phyloP scores from a whole-genome alignment of 2,329 filamentous ascomycete species.

The Metarhizium anisopliae region DNA sequence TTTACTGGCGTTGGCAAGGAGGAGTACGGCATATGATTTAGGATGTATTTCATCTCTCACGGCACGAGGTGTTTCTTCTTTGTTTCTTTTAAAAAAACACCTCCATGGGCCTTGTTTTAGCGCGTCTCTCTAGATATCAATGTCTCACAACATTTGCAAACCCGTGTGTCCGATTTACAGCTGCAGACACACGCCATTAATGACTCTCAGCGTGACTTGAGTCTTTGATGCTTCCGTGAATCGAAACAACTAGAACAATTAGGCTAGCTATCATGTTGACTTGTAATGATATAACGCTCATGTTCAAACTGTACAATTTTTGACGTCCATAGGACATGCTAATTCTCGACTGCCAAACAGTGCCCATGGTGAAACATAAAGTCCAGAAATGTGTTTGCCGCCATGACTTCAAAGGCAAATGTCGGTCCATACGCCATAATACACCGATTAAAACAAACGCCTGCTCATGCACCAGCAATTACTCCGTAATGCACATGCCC shows the following conservation, averaged over 20 bases:
- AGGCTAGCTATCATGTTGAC: no score
- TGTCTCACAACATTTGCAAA: neutral
- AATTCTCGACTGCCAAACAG: neutral
- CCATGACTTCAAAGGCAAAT: neutral
- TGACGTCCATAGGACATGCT: neutral
- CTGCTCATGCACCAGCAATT: neutral
- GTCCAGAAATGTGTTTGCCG: neutral
- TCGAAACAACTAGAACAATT: no score
- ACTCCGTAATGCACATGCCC: neutral
- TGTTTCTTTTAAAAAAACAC: neutral
- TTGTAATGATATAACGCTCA: no score
- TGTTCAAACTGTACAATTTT: neutral
- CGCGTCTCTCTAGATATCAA: slow-evolving; percentile 3
- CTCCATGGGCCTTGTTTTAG: neutral
- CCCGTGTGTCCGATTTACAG: no score
- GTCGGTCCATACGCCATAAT: neutral
- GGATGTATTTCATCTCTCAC: slow-evolving; percentile 10
- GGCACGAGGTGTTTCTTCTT: no score
- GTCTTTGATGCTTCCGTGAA: no score
- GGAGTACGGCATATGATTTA: neutral
- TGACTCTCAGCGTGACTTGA: no score
- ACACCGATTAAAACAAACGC: neutral
- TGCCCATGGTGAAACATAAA: neutral
- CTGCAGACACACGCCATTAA: no score
- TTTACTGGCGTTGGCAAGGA: neutral